Base-by-base conservation (phyloP, 2,329 filamentous ascomycete genomes). In the Fusarium sacchari region DNA sequence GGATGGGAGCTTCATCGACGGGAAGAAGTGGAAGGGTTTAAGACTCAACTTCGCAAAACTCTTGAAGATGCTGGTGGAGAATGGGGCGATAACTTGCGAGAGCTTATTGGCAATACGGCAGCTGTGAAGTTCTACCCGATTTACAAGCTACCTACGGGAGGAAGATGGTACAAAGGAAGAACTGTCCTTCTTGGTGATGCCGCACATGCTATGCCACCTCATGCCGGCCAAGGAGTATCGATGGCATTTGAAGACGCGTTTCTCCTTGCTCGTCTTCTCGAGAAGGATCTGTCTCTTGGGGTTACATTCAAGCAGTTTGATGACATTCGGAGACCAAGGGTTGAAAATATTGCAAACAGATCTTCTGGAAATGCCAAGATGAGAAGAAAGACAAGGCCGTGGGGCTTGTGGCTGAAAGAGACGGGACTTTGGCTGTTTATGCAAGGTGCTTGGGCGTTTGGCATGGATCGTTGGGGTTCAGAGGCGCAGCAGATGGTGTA, bases 401-500 rank as follows among this genome's bases (percentile, higher is more conserved):
- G 58, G 58, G 58, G 58, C 17, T 22, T 60, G 1, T 60, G 58
- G 58, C 7, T 60, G 4, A 60, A 60, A 36, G 58, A 60, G 15
- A 55, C 20, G 11, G 46, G 46, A 7, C 13, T 60, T 8, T 60
- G 47, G 58, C 12, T 60, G 36, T 60, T 34, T 18, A 20, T 53
- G 18, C 47, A 53, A 22, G 58, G 58, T 7, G 47, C 47, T 4
- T 60, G 58, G 58, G 58, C 20, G 13, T 60, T 60, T 20, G 58
- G 47, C 13, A 55, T 55, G 58, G 47, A 24, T 42, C 18, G 36
- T 6, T 60, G 46, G 46, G 58, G 36, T 1, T 60, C 58, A 5
- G 58, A 60, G 11, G 26, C 22, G 28, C 20, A 56, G 28, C 58
- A 60, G n/a, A 55, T 60, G 58, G 58, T 60, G n/a, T 60, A 60